A percentile compares a stretch with the other conserved stretches of the same genome.
These are phyloP conservation scores for Aspergillus sp. DNA, from an alignment of 2,329 filamentous ascomycete genomes.

Conservation along the genomic window DNA sequence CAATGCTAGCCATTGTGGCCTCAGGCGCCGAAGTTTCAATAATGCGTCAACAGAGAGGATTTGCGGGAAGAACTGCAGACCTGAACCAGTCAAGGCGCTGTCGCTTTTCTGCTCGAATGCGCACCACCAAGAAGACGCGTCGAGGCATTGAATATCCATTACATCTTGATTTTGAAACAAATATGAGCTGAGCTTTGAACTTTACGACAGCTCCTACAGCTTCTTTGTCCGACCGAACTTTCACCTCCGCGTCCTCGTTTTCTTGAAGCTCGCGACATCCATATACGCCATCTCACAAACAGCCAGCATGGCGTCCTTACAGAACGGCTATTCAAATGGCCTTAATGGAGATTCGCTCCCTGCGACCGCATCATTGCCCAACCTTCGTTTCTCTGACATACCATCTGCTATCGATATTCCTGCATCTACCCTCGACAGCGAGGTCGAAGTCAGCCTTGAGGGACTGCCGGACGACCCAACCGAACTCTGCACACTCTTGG, in stretches of 20 bases:
- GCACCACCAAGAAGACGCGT: slow-evolving; percentile 9
- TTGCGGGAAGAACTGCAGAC: slow-evolving; percentile 28
- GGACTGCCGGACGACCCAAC: slow-evolving; percentile 91
- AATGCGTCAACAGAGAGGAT: slow-evolving; percentile 16
- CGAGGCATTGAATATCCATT: background rate
- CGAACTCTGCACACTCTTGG: slow-evolving; percentile 90
- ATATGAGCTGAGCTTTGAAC: slow-evolving; percentile 39
- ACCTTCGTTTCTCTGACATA: slow-evolving; percentile 63
- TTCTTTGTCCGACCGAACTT: slow-evolving; percentile 24
- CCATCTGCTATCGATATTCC: slow-evolving; percentile 68
- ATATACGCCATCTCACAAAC: background rate
- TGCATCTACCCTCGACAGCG: slow-evolving; percentile 63
- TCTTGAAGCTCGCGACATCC: slow-evolving; percentile 3
- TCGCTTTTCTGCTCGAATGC: slow-evolving; percentile 15
- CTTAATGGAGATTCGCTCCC: slow-evolving; percentile 50
- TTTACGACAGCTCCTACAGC: slow-evolving; percentile 16
- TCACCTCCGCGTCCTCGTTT: slow-evolving; percentile 14
- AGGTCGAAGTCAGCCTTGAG: slow-evolving; percentile 90
- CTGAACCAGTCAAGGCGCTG: slow-evolving; percentile 7
- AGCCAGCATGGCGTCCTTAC: slow-evolving; percentile 55
- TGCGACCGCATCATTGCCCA: slow-evolving; percentile 37
- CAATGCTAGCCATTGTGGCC: slow-evolving; percentile 15
- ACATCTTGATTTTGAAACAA: slow-evolving; percentile 20
- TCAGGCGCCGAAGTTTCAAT: slow-evolving; percentile 20
- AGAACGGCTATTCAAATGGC: slow-evolving; percentile 59